These are phyloP conservation scores for Trypanosoma conorhini DNA, from an alignment of 208 protist genomes.

Conservation along the genomic window DNA sequence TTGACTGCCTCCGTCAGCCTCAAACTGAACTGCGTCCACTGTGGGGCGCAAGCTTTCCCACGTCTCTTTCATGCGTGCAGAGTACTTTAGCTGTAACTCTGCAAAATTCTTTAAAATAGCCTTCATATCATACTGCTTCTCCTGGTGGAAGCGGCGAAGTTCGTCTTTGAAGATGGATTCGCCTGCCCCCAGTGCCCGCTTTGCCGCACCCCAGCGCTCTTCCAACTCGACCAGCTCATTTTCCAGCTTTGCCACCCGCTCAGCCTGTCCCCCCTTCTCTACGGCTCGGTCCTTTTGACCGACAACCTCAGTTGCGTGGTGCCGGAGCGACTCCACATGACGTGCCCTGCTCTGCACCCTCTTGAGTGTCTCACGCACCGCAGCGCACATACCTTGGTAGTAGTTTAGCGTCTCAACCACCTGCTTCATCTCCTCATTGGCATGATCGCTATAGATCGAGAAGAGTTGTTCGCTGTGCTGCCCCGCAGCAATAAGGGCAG, in stretches of 20 bases:
- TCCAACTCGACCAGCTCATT: conserved; percentile 35
- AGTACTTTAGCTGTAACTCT: conserved; percentile 80
- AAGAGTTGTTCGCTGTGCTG: conserved; percentile 60
- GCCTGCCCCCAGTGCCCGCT: conserved; percentile 25
- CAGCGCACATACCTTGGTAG: conserved; percentile 79
- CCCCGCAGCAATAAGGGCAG: conserved; percentile 54
- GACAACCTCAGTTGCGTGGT: conserved; percentile 22
- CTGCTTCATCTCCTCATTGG: conserved; percentile 56
- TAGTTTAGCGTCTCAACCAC: conserved; percentile 86
- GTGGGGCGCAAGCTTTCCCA: conserved; percentile 66
- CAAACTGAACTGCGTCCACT: conserved; percentile 36
- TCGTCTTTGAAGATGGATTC: conserved; percentile 55
- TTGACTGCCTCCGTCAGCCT: not conserved
- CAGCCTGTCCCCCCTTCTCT: conserved; percentile 32
- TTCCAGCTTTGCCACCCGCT: conserved; percentile 20
- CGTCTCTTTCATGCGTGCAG: conserved; percentile 55
- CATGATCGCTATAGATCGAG: conserved; percentile 59
- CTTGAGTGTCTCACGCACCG: conserved; percentile 66
- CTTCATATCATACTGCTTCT: conserved; percentile 84
- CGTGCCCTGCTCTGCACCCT: conserved; percentile 41
- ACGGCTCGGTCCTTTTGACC: conserved; percentile 31
- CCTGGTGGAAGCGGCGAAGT: conserved; percentile 71
- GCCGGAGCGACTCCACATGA: conserved; percentile 33
- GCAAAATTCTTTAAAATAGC: conserved; percentile 74
- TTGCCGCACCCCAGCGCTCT: conserved; percentile 34